Evolutionary conservation across 305 asterid genomes (phyloP).

Genomic region (Plantago lanceolata): DNA sequence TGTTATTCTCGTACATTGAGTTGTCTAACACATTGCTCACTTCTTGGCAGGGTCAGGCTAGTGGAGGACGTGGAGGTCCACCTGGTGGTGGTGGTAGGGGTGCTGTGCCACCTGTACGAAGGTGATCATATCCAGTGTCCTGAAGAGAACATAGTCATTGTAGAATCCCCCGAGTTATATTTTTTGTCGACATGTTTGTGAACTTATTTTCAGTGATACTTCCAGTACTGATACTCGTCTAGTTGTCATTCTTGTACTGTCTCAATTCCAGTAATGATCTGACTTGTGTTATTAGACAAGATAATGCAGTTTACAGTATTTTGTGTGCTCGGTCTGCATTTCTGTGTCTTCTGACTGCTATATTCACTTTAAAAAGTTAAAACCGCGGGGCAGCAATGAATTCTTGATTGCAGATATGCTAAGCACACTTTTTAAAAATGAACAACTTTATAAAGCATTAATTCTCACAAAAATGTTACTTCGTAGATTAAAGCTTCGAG

Average conservation of each 20-base stretch:
- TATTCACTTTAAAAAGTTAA: too few species aligned
- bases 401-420: too few species aligned
- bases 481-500: too few species aligned
- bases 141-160: constrained; percentile 7
- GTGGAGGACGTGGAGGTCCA: constrained; percentile 82
- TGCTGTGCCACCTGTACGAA: constrained; percentile 67
- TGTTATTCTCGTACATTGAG: not conserved
- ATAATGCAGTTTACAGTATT: not conserved
- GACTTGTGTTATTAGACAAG: not conserved
- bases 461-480: too few species aligned
- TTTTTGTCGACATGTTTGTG: constrained; percentile 10
- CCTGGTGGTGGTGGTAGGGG: constrained; percentile 88
- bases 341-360: not conserved
- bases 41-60: constrained; percentile 67
- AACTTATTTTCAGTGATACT: constrained; percentile 3
- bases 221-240: not conserved
- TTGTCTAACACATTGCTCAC: constrained; percentile 14
- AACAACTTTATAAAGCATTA: too few species aligned
- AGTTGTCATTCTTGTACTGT: not conserved
- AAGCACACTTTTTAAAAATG: too few species aligned
- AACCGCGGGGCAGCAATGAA: too few species aligned
- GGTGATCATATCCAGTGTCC: constrained; percentile 37
- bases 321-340: not conserved
- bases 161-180: constrained; percentile 5
- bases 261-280: constrained; percentile 8